Evolutionary conservation across 768 basidiomycete genomes (phyloP).

Genomic region (Hypsizygus marmoreus): DNA sequence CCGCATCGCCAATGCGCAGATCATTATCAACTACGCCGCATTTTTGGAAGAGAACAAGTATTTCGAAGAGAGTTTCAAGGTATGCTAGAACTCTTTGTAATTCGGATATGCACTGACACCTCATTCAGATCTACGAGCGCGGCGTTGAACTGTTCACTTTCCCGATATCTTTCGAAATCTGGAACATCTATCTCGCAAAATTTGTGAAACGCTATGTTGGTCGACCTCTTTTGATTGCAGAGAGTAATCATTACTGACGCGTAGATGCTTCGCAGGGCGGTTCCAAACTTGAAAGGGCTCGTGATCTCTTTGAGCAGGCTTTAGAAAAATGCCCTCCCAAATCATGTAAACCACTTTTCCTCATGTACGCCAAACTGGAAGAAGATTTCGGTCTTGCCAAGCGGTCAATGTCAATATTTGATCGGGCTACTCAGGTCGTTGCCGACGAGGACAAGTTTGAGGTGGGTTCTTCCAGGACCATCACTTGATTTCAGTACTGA

Average conservation of each 20-base stretch:
- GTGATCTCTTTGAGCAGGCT: constrained; percentile 97
- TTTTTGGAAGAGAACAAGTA: constrained; percentile 98
- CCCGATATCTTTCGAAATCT: constrained; percentile 97
- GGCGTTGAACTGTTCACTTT: constrained; percentile 97
- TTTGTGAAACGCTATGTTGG: constrained; percentile 95
- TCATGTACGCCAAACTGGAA: constrained; percentile 95
- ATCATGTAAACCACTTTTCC: constrained; percentile 90
- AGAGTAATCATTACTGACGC: too few relatives aligned
- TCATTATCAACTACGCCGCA: constrained; percentile 95
- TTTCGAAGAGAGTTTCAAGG: constrained; percentile 98
- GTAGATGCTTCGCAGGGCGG: constrained; percentile 72
- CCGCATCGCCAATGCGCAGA: constrained; percentile 96
- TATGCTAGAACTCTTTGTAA: too few relatives aligned
- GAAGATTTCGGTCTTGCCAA: constrained; percentile 96
- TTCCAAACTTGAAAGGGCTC: constrained; percentile 90
- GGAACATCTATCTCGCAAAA: constrained; percentile 98
- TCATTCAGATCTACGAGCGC: constrained; percentile 92
- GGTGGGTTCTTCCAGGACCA: constrained; percentile 46
- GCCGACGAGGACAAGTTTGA: constrained; percentile 93
- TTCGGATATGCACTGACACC: too few relatives aligned
- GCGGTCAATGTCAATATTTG: constrained; percentile 93
- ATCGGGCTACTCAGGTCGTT: constrained; percentile 87
- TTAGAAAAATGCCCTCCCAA: constrained; percentile 95
- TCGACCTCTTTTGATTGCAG: constrained; percentile 21
- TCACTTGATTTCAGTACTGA: background rate